Base-by-base conservation (phyloP, 305 asterid genomes). In the Fraxinus ornus region DNA sequence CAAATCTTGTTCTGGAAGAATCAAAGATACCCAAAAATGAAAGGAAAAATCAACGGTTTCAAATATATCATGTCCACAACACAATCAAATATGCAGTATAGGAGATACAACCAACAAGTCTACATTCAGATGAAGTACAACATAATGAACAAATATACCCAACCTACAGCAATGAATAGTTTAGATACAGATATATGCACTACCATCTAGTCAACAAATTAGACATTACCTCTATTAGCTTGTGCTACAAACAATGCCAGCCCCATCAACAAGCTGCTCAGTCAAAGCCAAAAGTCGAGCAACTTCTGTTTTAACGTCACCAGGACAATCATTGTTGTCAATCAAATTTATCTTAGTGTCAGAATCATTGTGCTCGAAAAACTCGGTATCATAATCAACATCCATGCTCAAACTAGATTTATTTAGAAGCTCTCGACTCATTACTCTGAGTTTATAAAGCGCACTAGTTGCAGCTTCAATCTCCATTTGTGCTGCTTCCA, bases 401-500 rank as follows among this genome's bases (percentile, higher is more conserved):
- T 90, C 88, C 2, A 80, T 7, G 83, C 88, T 84, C 73, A 77
- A 80, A 75, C 90, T 84, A 36, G 91, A 76, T 80, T 83, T 87
- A 15, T 81, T 73, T 85, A 92, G 68, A 83, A 95, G 95, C 82
- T 88, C 90, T 32, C 90, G 85, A 66, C 97, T 94, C 92, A 93
- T 87, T 72, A 91, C 97, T 2, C 93, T 84, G 75, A 95, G 90
- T 76, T 90, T 91, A 62, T 86, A 89, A 30, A 95, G 91, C 0
- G 97, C 97, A 78, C 85, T 79, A 1, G 91, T 92, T 22, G 97
- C 98, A 68, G 97, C 96, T 89, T 93, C 94, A 32, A 89, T 91
- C 85, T 95, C 94, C 84, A 94, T 82, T 81, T 90, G 92, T 79
- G 98, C 95, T 60, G 88, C 92, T 86, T 92, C 95, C n/a, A 94